phyloP scores from a whole-genome alignment of 2,329 filamentous ascomycete species.

The Aspergillus sp. region DNA sequence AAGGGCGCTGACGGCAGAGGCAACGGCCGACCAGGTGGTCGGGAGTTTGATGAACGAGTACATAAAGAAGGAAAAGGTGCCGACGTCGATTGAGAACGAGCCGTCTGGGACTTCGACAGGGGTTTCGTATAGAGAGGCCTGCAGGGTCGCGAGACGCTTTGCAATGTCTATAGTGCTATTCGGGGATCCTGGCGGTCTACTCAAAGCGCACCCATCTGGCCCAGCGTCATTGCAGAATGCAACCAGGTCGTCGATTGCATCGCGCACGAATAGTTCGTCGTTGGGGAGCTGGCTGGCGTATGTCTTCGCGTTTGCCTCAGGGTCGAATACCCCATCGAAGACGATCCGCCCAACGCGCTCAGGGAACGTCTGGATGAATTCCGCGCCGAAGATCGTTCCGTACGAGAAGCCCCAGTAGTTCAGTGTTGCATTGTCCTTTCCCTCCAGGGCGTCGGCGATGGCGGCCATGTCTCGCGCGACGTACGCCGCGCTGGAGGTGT shows the following conservation, averaged over 20 bases:
- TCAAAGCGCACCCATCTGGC: not conserved
- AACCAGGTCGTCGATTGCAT: not conserved
- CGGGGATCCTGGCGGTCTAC: no score
- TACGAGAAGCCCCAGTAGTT: conserved; percentile 13
- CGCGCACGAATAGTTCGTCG: conserved; percentile 1
- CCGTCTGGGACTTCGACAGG: not conserved
- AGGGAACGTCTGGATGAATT: conserved; percentile 8
- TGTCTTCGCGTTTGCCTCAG: not conserved
- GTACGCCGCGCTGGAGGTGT: conserved; percentile 5
- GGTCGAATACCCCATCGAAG: conserved; percentile 2
- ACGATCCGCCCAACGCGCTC: not conserved
- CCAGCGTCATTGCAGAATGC: not conserved
- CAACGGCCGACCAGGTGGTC: not conserved
- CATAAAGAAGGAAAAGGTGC: conserved; percentile 1
- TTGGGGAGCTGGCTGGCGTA: conserved; percentile 6
- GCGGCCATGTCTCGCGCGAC: conserved; percentile 9
- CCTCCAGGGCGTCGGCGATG: conserved; percentile 4
- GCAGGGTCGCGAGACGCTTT: not conserved
- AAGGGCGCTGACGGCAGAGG: not conserved
- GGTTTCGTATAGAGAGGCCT: not conserved
- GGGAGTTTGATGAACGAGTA: conserved; percentile 4
- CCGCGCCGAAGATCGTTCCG: conserved; percentile 3
- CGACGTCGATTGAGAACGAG: not conserved
- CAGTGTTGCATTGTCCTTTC: not conserved
- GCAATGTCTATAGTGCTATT: not conserved